Evolutionary conservation across 352 stramenopile genomes (phyloP).

Genomic region (Phytophthora meadii): DNA sequence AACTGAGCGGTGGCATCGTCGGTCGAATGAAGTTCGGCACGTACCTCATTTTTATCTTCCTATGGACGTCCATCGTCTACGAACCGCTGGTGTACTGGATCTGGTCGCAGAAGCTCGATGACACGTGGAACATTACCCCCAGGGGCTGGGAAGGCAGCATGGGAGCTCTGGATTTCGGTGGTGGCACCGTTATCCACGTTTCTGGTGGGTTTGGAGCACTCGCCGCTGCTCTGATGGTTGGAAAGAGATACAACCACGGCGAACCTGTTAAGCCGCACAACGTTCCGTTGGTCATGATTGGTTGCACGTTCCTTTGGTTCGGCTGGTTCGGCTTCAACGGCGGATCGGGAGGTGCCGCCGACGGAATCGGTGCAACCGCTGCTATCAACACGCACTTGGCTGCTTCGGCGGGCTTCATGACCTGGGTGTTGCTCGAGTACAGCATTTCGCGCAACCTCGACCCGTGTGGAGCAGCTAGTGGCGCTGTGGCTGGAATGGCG

Average conservation of each 20-base stretch:
- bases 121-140: conserved; percentile 41
- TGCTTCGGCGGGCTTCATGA: conserved; percentile 62
- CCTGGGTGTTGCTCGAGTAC: conserved; percentile 69
- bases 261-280: conserved; percentile 80
- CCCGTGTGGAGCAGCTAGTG: conserved; percentile 63
- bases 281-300: conserved; percentile 83
- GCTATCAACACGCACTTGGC: conserved; percentile 78
- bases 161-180: conserved; percentile 79
- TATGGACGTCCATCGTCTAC: conserved; percentile 86
- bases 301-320: conserved; percentile 75
- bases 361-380: conserved; percentile 66
- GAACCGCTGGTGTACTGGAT: conserved; percentile 83
- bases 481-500: conserved; percentile 69
- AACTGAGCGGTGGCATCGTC: conserved; percentile 78
- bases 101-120: conserved; percentile 71
- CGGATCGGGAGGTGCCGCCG: conserved; percentile 58
- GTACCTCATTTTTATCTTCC: conserved; percentile 72
- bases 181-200: conserved; percentile 84
- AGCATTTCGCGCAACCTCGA: conserved; percentile 57
- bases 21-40: conserved; percentile 83
- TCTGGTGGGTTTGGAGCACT: conserved; percentile 74
- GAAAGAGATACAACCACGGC: conserved; percentile 74
- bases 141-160: conserved; percentile 68
- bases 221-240: conserved; percentile 67
- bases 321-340: conserved; percentile 88